Evolutionary conservation across 2,329 filamentous ascomycete genomes (phyloP), one percentile per base, ranked within the genome.

Genomic region (Elsinoe fawcettii): DNA sequence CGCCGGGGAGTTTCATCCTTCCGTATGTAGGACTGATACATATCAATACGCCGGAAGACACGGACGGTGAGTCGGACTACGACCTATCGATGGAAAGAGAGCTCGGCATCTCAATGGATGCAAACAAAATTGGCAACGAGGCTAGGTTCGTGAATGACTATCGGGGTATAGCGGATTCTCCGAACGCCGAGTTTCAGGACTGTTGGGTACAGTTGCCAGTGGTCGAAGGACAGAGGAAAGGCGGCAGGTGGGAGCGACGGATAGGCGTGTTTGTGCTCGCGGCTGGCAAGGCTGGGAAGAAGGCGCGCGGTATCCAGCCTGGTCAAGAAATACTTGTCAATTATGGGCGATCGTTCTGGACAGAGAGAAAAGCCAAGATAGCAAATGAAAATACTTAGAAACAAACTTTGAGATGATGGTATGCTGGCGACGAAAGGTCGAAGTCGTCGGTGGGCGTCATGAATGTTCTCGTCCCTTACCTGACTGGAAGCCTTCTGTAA

Each of bases 71-170:
- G 3, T 77, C 74, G 16, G 71, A 78, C 64, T 80, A 80, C 65
- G 78, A 80, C 61, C 68, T 80, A 4, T 75, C 70, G 20, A 67
- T 80, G 12, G 77, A 80, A 64, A 70, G 76, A 20, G 75, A 80
- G 2, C 62, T 75, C 5, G 74, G 70, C 9, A 64, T 80, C 9
- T 73, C 73, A 16, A 71, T 80, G 8, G 78, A 80, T 62, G 77
- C 76, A 3, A 71, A 71, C 1, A 66, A 64, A 1, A 72, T 72
- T 60, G 78, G 77, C 25, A 80, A 80, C 61, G 77, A 80, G 62
- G 73, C 75, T 3, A 69, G 78, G 43, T 80, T 77, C 61, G 73
- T 77, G 59, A 80, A 80, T 60, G 78, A 80, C 64, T 80, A 80
- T 64, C 72, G 77, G 57, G 75, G 77, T 16, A 69, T 80, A 7